A percentile compares a stretch with the other conserved stretches of the same genome.
Conservation (phyloP, 176 grass and related monocot species). For the Oryza rufipogon region DNA sequence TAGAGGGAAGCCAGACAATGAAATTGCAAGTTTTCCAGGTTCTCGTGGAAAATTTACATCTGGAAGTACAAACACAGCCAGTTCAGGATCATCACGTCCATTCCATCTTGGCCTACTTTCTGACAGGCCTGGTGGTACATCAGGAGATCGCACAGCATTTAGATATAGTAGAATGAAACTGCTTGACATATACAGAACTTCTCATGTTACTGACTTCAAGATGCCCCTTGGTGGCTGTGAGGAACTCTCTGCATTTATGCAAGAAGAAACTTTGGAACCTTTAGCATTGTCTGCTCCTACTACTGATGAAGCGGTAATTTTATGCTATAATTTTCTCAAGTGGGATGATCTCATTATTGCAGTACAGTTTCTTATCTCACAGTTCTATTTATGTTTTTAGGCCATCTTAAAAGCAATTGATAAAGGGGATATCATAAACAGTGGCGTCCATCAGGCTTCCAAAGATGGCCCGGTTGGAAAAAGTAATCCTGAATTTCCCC, state of each 20-base stretch:
- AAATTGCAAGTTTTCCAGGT: conserved; percentile 51
- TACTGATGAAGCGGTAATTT: conserved; percentile 79
- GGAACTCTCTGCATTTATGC: conserved; percentile 63
- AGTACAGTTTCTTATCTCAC: conserved; percentile 35
- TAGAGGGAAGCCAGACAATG: conserved; percentile 70
- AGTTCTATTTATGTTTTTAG: conserved; percentile 47
- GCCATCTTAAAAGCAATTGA: conserved; percentile 92
- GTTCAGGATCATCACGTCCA: conserved; percentile 58
- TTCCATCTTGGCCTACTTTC: conserved; percentile 58
- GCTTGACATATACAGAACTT: conserved; percentile 88
- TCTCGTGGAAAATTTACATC: conserved; percentile 71
- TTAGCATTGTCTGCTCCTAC: conserved; percentile 82
- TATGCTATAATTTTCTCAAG: conserved; percentile 29
- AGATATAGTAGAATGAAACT: conserved; percentile 99
- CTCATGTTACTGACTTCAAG: conserved; percentile 69
- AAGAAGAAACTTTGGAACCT: conserved; percentile 75
- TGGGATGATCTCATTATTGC: conserved; percentile 18
- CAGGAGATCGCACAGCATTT: conserved; percentile 55
- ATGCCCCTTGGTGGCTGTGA: conserved; percentile 61
- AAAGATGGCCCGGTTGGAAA: conserved; percentile 86
- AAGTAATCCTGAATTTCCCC: conserved; percentile 44
- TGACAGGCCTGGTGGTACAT: conserved; percentile 72
- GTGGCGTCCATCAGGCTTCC: conserved; percentile 70
- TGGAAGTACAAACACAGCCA: conserved; percentile 46
- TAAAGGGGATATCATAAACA: conserved; percentile 90